phyloP scores from a whole-genome alignment of 306 rosid genomes.

The Spatholobus suberectus region DNA sequence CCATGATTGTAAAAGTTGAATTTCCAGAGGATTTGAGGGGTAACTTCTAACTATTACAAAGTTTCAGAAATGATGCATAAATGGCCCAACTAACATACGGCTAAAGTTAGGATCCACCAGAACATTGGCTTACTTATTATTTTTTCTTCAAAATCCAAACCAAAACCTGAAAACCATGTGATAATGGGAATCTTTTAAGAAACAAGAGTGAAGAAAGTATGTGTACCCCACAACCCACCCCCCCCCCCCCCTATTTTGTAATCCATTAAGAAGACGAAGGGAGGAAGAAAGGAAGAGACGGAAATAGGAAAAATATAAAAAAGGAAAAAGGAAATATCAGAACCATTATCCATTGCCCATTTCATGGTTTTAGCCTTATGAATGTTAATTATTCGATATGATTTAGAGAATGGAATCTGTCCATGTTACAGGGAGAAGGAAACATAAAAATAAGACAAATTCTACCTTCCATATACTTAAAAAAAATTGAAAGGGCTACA shows the following conservation, averaged over 20 bases:
- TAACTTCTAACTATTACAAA: constrained; percentile 77
- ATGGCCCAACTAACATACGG: constrained; percentile 42
- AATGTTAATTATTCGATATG: constrained; percentile 43
- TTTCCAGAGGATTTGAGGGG: constrained; percentile 49
- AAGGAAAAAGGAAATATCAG: constrained; percentile 29
- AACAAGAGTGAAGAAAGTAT: background rate
- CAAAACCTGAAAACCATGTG: constrained; percentile 42
- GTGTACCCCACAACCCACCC: no score
- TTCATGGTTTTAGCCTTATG: constrained; percentile 40
- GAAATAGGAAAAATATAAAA: background rate
- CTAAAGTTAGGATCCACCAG: constrained; percentile 40
- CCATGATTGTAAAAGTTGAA: constrained; percentile 49
- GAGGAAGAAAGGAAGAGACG: background rate
- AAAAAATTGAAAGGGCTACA: background rate
- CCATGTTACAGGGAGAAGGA: constrained; percentile 62
- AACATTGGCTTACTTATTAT: constrained; percentile 43
- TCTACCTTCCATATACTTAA: background rate
- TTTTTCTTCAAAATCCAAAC: constrained; percentile 47
- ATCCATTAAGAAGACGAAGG: background rate
- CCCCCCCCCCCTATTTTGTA: background rate
- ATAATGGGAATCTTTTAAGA: constrained; percentile 13
- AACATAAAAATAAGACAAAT: constrained; percentile 60
- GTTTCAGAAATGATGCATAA: constrained; percentile 60
- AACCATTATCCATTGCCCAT: constrained; percentile 50
- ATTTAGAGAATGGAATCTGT: constrained; percentile 64